phyloP scores from a whole-genome alignment of 768 basidiomycete genomes.

The Crassisporium funariophilum region DNA sequence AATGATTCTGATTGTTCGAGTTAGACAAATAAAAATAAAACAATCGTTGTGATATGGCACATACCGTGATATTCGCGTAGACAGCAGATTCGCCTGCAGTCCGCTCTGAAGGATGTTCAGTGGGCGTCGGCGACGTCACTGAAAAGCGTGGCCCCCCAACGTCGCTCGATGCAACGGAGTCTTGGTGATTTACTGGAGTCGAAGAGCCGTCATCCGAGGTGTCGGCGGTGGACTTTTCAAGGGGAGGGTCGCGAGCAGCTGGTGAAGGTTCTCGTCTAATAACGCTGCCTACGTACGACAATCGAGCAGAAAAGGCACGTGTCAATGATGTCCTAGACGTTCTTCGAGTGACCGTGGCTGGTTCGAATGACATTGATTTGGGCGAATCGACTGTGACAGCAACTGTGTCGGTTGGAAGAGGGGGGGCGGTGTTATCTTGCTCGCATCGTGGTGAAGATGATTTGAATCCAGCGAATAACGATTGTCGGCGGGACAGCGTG shows the following conservation, averaged over 20 bases:
- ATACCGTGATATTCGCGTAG: slow-evolving; percentile 54
- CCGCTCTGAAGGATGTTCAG: slow-evolving; percentile 23
- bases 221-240: neutral
- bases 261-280: neutral
- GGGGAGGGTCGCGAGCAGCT: neutral
- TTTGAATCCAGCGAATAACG: slow-evolving; percentile 20
- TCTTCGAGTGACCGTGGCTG: too few relatives aligned
- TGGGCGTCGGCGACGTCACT: slow-evolving; percentile 12
- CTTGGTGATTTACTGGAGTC: neutral
- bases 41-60: slow-evolving; percentile 8
- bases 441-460: slow-evolving; percentile 1
- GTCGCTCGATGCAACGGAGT: slow-evolving; percentile 27
- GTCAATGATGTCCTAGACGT: slow-evolving; percentile 19
- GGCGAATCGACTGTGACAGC: neutral
- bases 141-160: slow-evolving; percentile 39
- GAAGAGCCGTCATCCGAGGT: neutral
- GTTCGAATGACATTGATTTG: neutral
- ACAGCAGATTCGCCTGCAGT: slow-evolving; percentile 64
- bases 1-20: slow-evolving; percentile 29
- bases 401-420: neutral
- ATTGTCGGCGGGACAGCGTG: slow-evolving; percentile 13
- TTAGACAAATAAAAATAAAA: neutral
- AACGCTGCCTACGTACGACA: neutral
- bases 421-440: neutral
- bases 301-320: slow-evolving; percentile 22